Evolutionary conservation across 345 rosid species (phyloP), one percentile per base, ranked within the genome.

Genomic region (Garcia nutans): DNA sequence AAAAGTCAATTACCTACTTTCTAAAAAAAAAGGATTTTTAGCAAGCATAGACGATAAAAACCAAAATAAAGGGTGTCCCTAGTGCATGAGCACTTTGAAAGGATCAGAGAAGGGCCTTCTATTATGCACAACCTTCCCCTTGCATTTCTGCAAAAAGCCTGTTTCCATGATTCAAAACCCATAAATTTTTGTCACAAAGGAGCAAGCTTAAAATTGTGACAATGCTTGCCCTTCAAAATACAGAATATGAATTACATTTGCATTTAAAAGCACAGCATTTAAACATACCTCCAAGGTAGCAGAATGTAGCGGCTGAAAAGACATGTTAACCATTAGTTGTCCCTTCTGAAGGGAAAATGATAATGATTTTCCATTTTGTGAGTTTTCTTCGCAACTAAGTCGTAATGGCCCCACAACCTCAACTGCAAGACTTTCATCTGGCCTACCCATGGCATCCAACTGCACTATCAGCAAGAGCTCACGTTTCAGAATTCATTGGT

Each of bases 291-390:
- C 98, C 89, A 95, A 85, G 68, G 88, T 89, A 74, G 97, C 96
- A 74, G 93, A 89, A 64, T 90, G 97, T 60, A 83, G 87, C 24
- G 99, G 96, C 72, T 82, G 90, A 74, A 76, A 89, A 78, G 91
- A 89, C 76, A 89, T 75, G 71, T 87, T 91, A 76, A 93, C 93
- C 88, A 88, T 95, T 79, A 95, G 82, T 77, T 95, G 99, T 61
- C 97, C 97, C 79, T 91, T 95, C 74, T 95, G 97, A 80, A 95
- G 90, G 70, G 91, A 88, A 79, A 95, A 86, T 42, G 97, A 95
- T 73, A 88, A 78, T 47, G 88, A 61, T 78, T 88, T 95, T 82
- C 91, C 97, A 86, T 84, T 90, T 77, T 85, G 89, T 50, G 79
- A 71, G 85, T 73, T 90, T 47, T 90, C 96, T 58, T 88, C 90